These are phyloP conservation scores for Heterobasidion parviporum DNA, from an alignment of 1,284 basidiomycete species.

Conservation along the genomic window DNA sequence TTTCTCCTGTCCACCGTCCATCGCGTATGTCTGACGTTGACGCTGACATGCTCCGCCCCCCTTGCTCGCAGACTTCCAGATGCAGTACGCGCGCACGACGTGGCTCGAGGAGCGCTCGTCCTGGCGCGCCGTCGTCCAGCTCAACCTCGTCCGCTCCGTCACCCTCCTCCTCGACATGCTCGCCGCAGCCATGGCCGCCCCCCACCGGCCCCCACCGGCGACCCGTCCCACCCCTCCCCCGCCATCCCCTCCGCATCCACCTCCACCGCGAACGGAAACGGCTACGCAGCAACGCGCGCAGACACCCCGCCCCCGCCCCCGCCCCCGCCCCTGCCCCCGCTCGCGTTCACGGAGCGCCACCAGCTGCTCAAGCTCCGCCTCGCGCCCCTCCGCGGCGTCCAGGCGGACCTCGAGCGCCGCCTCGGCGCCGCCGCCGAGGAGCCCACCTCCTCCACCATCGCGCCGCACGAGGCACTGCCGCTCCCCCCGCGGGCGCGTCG, in stretches of 20 bases:
- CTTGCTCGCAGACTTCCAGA: slow-evolving; percentile 56
- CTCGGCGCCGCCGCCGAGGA: slow-evolving; percentile 51
- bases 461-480: slow-evolving; percentile 16
- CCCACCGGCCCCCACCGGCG: not conserved
- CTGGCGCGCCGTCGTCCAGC: slow-evolving; percentile 69
- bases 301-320: slow-evolving; percentile 1
- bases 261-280: not conserved
- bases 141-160: slow-evolving; percentile 67
- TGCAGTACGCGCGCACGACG: slow-evolving; percentile 55
- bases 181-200: slow-evolving; percentile 38
- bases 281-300: not conserved
- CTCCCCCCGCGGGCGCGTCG: slow-evolving; percentile 13
- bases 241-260: slow-evolving; percentile 6
- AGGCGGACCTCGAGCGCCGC: slow-evolving; percentile 48
- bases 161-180: slow-evolving; percentile 50
- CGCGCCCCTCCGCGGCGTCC: slow-evolving; percentile 46
- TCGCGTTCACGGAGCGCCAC: slow-evolving; percentile 54
- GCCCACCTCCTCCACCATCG: slow-evolving; percentile 2
- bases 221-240: slow-evolving; percentile 4
- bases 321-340: slow-evolving; percentile 5
- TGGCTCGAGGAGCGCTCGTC: slow-evolving; percentile 61
- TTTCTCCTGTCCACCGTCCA: not conserved
- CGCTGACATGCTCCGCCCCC: no score
- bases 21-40: no score
- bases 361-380: slow-evolving; percentile 49